Base-by-base conservation (phyloP, 176 grass and related monocot species). In the Lolium multiflorum region DNA sequence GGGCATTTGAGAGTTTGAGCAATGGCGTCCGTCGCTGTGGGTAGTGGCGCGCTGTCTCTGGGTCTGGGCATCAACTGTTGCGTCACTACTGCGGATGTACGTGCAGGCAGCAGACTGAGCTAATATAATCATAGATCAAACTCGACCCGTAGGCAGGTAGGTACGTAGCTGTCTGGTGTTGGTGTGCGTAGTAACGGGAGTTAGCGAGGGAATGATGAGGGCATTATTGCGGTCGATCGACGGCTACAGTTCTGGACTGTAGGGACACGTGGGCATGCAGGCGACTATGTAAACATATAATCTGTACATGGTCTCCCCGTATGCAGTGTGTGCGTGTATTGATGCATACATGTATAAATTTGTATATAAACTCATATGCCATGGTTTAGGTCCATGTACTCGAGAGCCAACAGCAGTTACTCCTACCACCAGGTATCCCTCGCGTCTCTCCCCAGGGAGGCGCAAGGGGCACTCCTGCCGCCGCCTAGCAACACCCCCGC, bases 211-310 rank as follows among this genome's bases (percentile, higher is more conserved):
- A 91, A 91, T 85, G 90, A 88, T 85, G 86, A 85, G 65, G 85
- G 71, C 82, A 91, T 91, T 91, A 91, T 85, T 88, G 89, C 55
- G 68, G 21, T 84, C 67, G 75, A 91, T 76, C 26, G 21, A 91
- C 48, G 77, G 46, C 77, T 85, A 88, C 71, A 85, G 82, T 14
- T 1, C 2, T 16, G 78, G n/a, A 88, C 82, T 88, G 86, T 85
- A 65, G 72, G 46, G 78, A 85, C 86, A 91, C 54, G 82, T 88
- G 86, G 78, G 67, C 72, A 78, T 13, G 16, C 82, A 71, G 71
- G 18, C 58, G 38, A 69, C 12, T 31, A 41, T 63, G 57, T 54
- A 61, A 17, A 70, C n/a, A n/a, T 59, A 28, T 50, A 43, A 25
- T 76, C 35, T 66, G 2, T 44, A 4, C 6, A 43, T 31, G 16